These are phyloP conservation scores for Iodosphaeria phyllophila DNA, from an alignment of 2,329 filamentous ascomycete genomes.

Conservation along the genomic window DNA sequence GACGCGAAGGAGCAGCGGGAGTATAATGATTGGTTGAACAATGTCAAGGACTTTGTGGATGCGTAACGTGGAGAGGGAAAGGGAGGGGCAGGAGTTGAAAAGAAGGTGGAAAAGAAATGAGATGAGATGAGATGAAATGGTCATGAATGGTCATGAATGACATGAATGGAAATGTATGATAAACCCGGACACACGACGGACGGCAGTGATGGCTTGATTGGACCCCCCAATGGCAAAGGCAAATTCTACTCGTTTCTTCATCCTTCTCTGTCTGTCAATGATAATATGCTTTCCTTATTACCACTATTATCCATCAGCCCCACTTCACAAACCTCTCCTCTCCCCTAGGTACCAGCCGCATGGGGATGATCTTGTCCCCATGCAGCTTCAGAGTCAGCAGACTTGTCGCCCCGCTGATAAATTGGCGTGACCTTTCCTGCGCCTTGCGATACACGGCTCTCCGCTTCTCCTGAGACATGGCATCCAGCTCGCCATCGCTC, in stretches of 20 bases:
- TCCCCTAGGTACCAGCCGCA: slow-evolving; percentile 51
- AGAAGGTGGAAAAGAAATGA: no score
- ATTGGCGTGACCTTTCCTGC: slow-evolving; percentile 29
- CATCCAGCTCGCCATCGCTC: slow-evolving; percentile 30
- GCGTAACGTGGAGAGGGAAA: slow-evolving; percentile 23
- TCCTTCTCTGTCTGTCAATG: no score
- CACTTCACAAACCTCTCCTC: slow-evolving; percentile 44
- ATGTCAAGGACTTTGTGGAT: slow-evolving; percentile 72
- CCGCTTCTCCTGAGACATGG: slow-evolving; percentile 26
- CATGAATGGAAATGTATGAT: no score
- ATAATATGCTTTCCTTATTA: slow-evolving; percentile 2
- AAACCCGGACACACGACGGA: no score
- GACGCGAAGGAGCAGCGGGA: slow-evolving; percentile 98
- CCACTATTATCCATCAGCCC: no score
- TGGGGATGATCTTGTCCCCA: slow-evolving; percentile 36
- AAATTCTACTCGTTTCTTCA: no score
- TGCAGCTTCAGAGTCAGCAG: slow-evolving; percentile 57
- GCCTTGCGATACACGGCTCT: slow-evolving; percentile 41
- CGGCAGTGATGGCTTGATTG: no score
- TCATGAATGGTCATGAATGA: no score
- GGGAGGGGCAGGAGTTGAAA: slow-evolving; percentile 1
- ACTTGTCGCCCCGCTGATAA: slow-evolving; percentile 35
- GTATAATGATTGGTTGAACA: slow-evolving; percentile 78
- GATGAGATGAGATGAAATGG: no score
- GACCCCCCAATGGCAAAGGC: no score